Percentiles rank a stretch among this genome's conserved stretches.
Conservation (phyloP, 2,329 filamentous ascomycete genomes). For the Fusarium dlaminii region DNA sequence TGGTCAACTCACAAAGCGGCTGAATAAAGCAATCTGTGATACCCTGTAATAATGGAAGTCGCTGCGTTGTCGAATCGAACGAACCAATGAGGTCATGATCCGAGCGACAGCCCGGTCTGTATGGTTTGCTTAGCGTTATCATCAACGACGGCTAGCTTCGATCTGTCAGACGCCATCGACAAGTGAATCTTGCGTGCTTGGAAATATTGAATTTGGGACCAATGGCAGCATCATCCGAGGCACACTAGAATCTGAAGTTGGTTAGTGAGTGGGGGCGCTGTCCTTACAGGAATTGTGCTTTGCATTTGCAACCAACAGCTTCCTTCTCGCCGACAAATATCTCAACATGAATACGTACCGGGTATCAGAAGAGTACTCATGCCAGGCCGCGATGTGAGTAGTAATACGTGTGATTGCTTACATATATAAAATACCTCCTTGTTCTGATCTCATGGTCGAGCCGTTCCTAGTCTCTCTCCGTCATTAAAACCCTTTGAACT, state of each 20-base stretch:
- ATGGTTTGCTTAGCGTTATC: neutral
- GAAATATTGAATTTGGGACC: neutral
- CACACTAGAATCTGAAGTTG: neutral
- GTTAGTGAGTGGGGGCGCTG: neutral
- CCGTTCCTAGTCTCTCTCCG: neutral
- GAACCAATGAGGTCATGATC: neutral
- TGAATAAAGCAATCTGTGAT: neutral
- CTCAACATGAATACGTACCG: fast-evolving
- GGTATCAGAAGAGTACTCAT: no score
- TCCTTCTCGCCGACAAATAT: neutral
- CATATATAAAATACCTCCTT: neutral
- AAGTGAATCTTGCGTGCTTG: conserved; percentile 6
- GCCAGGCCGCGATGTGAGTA: fast-evolving
- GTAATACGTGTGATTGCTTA: neutral
- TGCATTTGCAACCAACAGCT: neutral
- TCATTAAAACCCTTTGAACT: fast-evolving
- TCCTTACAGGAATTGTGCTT: neutral
- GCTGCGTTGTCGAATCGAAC: neutral
- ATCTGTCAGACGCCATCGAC: neutral
- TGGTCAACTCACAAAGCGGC: neutral
- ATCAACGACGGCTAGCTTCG: neutral
- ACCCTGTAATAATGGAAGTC: neutral
- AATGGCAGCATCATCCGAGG: neutral
- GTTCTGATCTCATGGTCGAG: neutral
- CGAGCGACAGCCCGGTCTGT: neutral